Evolutionary conservation across 495 filamentous ascomycete species (phyloP).

Genomic region (Podospora fimiseda): DNA sequence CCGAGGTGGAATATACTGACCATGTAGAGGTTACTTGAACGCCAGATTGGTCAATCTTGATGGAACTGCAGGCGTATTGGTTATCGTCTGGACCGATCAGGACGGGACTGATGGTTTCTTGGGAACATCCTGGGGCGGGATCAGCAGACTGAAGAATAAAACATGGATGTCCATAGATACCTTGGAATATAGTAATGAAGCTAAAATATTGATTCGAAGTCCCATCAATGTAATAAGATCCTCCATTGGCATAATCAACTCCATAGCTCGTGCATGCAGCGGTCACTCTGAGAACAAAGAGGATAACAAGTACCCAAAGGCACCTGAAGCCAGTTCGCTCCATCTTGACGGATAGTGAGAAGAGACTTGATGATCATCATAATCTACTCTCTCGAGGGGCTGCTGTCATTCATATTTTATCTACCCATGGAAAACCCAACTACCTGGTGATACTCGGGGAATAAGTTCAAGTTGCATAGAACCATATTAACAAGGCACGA

Average conservation of each 20-base stretch:
- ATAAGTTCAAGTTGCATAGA: conserved; percentile 11
- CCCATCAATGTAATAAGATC: conserved; percentile 36
- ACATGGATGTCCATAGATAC: conserved; percentile 18
- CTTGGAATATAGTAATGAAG: conserved; percentile 38
- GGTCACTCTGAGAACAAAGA: conserved; percentile 22
- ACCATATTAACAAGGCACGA: conserved; percentile 16
- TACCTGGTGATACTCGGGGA: conserved; percentile 21
- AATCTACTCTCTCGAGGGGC: background rate
- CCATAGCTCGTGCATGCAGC: conserved; percentile 37
- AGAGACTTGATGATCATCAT: background rate
- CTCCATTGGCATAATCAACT: conserved; percentile 38
- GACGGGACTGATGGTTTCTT: conserved; percentile 35
- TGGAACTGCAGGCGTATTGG: conserved; percentile 33
- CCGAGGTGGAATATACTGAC: conserved; percentile 14
- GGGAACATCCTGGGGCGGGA: conserved; percentile 26
- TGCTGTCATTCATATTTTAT: background rate
- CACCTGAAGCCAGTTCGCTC: conserved; percentile 11
- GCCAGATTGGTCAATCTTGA: conserved; percentile 33
- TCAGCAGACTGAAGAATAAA: conserved; percentile 1
- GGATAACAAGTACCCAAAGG: conserved; percentile 17
- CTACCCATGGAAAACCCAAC: conserved; percentile 11
- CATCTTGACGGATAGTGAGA: conserved; percentile 9
- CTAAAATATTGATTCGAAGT: conserved; percentile 37
- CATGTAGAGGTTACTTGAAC: conserved; percentile 35
- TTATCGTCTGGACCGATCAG: conserved; percentile 31